These are phyloP conservation scores for Suhomyces yuchorum DNA, from an alignment of 1,139 yeast genomes.

Conservation along the genomic window DNA sequence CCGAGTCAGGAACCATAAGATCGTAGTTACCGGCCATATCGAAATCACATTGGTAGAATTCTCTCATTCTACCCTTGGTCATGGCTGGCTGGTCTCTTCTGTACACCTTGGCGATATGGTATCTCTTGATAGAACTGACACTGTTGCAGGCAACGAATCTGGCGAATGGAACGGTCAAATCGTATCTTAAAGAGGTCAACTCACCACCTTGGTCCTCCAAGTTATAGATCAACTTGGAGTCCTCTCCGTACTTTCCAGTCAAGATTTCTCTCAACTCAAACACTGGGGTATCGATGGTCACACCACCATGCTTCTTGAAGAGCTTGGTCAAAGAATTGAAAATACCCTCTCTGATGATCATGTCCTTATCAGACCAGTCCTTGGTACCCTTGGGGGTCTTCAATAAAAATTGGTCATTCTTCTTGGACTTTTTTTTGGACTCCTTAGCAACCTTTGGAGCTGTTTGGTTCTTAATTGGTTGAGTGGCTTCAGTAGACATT, in stretches of 20 bases:
- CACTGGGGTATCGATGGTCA: conserved; percentile 96
- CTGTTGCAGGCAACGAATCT: conserved; percentile 95
- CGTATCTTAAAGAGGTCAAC: conserved; percentile 90
- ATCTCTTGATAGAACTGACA: conserved; percentile 84
- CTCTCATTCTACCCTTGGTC: conserved; percentile 99
- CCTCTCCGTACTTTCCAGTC: conserved; percentile 98
- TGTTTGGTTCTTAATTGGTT: conserved; percentile 17
- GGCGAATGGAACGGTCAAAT: conserved; percentile 96
- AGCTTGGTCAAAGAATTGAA: conserved; percentile 69
- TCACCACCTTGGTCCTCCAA: conserved; percentile 99
- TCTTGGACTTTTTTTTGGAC: conserved; percentile 35
- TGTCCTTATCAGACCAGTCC: conserved; percentile 98
- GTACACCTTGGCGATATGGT: conserved; percentile 96
- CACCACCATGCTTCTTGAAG: conserved; percentile 96
- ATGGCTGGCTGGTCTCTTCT: conserved; percentile 99
- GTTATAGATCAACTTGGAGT: conserved; percentile 91
- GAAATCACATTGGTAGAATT: conserved; percentile 96
- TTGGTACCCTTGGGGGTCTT: conserved; percentile 97
- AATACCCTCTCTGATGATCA: conserved; percentile 89
- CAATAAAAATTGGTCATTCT: conserved; percentile 57
- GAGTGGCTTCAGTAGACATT: conserved; percentile 26
- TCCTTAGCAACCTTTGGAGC: conserved; percentile 10
- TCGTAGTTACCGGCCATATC: conserved; percentile 94
- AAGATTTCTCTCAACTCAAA: conserved; percentile 93
- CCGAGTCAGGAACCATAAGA: conserved; percentile 95